Conservation (phyloP, 2,329 filamentous ascomycete genomes). For the Claviceps citrina region DNA sequence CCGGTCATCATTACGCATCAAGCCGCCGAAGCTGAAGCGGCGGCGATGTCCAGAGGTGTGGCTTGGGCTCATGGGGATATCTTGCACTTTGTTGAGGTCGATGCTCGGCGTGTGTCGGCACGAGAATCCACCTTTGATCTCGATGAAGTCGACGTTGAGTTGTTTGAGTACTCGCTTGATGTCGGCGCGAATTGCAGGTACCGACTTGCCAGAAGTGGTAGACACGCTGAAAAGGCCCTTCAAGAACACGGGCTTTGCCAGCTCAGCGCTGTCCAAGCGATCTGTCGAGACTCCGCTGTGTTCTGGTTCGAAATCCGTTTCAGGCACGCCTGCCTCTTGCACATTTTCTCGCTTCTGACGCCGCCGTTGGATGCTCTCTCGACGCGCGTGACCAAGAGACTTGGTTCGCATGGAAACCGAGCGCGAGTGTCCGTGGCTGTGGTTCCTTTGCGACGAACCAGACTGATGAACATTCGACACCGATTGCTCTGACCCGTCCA, state of each 20-base stretch:
- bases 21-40: conserved; percentile 71
- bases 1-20: conserved; percentile 39
- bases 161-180: conserved; percentile 80
- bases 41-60: conserved; percentile 48
- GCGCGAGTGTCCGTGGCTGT: conserved; percentile 32
- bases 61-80: conserved; percentile 44
- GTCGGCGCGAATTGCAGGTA: conserved; percentile 71
- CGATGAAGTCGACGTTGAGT: conserved; percentile 76
- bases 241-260: conserved; percentile 85
- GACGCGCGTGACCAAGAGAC: conserved; percentile 73
- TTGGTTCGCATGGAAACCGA: conserved; percentile 61
- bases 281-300: conserved; percentile 46
- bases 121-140: conserved; percentile 86
- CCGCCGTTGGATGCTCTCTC: conserved; percentile 83
- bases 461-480: conserved; percentile 40
- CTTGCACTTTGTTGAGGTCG: conserved; percentile 59
- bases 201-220: conserved; percentile 83
- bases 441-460: conserved; percentile 35
- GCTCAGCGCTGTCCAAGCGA: conserved; percentile 51
- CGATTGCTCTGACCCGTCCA: conserved; percentile 68
- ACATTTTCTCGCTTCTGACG: conserved; percentile 58
- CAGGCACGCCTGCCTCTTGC: conserved; percentile 64
- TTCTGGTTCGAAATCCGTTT: conserved; percentile 68
- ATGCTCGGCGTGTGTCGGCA: conserved; percentile 84
- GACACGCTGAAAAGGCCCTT: conserved; percentile 96